These are phyloP conservation scores for Neurospora sp. DNA, from an alignment of 495 filamentous ascomycete genomes.

Conservation along the genomic window DNA sequence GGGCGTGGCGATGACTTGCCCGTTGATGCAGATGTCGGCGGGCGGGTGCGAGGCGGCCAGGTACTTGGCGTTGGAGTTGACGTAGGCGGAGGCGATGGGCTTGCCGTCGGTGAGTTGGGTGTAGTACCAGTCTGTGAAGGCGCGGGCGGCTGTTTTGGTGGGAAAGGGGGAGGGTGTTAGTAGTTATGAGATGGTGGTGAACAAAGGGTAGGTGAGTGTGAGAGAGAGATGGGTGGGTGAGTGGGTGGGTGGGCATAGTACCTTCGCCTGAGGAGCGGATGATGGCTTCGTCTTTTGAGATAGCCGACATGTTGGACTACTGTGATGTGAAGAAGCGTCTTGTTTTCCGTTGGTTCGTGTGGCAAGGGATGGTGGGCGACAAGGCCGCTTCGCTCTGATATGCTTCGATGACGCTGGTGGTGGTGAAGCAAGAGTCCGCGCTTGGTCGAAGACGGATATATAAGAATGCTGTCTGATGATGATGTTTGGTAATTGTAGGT, in stretches of 20 bases:
- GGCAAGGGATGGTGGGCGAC: background rate
- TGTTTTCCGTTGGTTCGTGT: background rate
- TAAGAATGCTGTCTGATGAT: background rate
- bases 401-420: background rate
- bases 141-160: conserved; percentile 22
- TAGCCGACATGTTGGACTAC: background rate
- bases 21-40: conserved; percentile 39
- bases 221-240: background rate
- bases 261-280: conserved; percentile 21
- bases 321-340: background rate
- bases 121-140: conserved; percentile 35
- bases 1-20: conserved; percentile 21
- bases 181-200: background rate
- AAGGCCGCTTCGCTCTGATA: background rate
- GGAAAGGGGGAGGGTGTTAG: background rate
- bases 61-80: conserved; percentile 25
- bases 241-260: conserved; percentile 4
- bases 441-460: background rate
- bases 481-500: background rate
- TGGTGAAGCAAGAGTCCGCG: background rate
- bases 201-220: conserved; percentile 1
- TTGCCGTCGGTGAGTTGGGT: conserved; percentile 22
- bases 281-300: conserved; percentile 10
- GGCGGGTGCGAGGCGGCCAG: conserved; percentile 17
- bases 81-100: conserved; percentile 25